A percentile compares a stretch with the other conserved stretches of the same genome.
Conservation (phyloP, 345 rosid genomes). For the Syzygium grande region DNA sequence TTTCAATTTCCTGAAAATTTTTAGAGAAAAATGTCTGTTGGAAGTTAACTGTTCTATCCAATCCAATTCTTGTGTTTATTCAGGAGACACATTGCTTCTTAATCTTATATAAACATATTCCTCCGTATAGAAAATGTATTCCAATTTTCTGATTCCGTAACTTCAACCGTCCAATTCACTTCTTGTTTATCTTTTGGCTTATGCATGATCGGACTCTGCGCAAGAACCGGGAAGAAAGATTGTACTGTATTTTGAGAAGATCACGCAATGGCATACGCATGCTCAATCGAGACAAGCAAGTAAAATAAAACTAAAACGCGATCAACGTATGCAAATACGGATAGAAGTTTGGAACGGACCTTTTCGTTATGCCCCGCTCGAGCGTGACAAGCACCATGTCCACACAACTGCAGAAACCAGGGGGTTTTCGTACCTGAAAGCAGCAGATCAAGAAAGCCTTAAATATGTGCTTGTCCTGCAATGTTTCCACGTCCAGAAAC, state of each 20-base stretch:
- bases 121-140: too few relatives aligned
- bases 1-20: too few relatives aligned
- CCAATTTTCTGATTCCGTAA: too few relatives aligned
- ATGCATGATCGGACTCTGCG: neutral
- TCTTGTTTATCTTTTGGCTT: neutral
- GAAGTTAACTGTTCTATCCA: too few relatives aligned
- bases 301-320: neutral
- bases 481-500: neutral
- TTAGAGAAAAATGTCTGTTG: too few relatives aligned
- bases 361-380: neutral
- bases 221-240: too few relatives aligned
- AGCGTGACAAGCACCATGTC: fast-evolving
- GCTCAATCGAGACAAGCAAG: neutral
- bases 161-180: too few relatives aligned
- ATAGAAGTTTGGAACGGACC: neutral
- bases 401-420: neutral
- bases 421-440: neutral
- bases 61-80: too few relatives aligned
- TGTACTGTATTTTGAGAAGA: neutral
- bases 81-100: too few relatives aligned
- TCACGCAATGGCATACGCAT: fast-evolving
- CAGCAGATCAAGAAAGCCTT: neutral
- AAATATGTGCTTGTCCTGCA: neutral
- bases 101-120: too few relatives aligned
- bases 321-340: neutral